These are phyloP conservation scores for Prosopis cineraria DNA, from an alignment of 306 rosid species.

Conservation along the genomic window DNA sequence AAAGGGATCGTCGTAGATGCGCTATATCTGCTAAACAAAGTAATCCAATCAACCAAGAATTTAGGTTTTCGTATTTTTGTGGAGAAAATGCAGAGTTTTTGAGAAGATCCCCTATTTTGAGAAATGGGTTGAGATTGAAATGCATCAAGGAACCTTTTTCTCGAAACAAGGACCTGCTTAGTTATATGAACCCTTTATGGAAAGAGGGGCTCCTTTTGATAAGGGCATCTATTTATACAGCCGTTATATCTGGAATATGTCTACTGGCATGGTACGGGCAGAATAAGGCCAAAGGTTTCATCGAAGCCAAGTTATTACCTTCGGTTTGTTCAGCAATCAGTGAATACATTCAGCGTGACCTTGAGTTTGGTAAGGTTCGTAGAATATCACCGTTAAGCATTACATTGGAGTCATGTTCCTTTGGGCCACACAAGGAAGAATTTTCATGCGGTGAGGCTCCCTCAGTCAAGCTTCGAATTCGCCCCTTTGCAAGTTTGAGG, in stretches of 20 bases:
- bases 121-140: constrained; percentile 52
- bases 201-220: constrained; percentile 72
- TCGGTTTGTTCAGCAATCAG: constrained; percentile 79
- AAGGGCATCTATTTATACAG: constrained; percentile 72
- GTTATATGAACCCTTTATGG: constrained; percentile 58
- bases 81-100: constrained; percentile 67
- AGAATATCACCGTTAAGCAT: constrained; percentile 83
- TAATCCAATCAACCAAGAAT: constrained; percentile 49
- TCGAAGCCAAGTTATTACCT: constrained; percentile 73
- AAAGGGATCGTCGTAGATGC: constrained; percentile 42
- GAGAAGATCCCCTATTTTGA: constrained; percentile 47
- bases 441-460: constrained; percentile 91
- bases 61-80: constrained; percentile 61
- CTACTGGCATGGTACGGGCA: constrained; percentile 82
- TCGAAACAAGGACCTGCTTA: constrained; percentile 49
- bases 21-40: constrained; percentile 52
- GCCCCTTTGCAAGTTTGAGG: constrained; percentile 82
- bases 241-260: constrained; percentile 74
- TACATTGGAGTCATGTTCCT: constrained; percentile 79
- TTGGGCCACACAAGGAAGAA: constrained; percentile 79
- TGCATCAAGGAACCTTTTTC: constrained; percentile 62
- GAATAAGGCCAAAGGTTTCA: constrained; percentile 68
- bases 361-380: constrained; percentile 79
- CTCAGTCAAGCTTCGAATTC: constrained; percentile 66
- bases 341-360: constrained; percentile 73